A percentile compares a stretch with the other conserved stretches of the same genome.
Conservation (phyloP, 2,329 filamentous ascomycete genomes). For the Nothophaeocryptopus gaeumannii region DNA sequence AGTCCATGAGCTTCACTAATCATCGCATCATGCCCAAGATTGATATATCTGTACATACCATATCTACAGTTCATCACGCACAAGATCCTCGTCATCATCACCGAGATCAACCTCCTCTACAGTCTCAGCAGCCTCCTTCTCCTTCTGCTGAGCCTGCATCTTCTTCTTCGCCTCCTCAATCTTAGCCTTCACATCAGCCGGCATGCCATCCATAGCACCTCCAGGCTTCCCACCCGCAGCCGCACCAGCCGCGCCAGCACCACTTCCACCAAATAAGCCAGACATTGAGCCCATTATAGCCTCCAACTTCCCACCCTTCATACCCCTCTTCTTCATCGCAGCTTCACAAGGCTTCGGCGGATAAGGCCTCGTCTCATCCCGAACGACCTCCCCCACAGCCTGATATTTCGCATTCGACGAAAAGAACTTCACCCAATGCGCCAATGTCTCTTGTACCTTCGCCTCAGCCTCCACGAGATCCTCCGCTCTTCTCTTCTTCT, state of each 20-base stretch:
- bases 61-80: constrained; percentile 15
- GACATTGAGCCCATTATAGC: constrained; percentile 19
- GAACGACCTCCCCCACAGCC: constrained; percentile 25
- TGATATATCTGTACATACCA: too few relatives aligned
- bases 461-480: constrained; percentile 52
- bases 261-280: constrained; percentile 15
- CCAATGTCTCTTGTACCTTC: constrained; percentile 61
- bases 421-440: constrained; percentile 57
- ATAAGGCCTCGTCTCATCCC: constrained; percentile 19
- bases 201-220: constrained; percentile 17
- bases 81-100: constrained; percentile 9
- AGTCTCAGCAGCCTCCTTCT: constrained; percentile 4
- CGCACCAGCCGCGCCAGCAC: constrained; percentile 7
- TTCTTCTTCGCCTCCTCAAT: constrained; percentile 18
- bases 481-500: constrained; percentile 19
- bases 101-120: constrained; percentile 3
- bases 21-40: too few relatives aligned
- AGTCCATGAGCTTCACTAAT: too few relatives aligned
- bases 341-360: constrained; percentile 28
- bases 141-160: constrained; percentile 7
- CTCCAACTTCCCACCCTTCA: constrained; percentile 32
- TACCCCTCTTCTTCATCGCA: constrained; percentile 32
- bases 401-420: constrained; percentile 26
- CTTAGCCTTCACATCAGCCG: constrained; percentile 21
- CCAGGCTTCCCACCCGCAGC: neutral